Evolutionary conservation across 2,329 filamentous ascomycete genomes (phyloP).

Genomic region (Aspergillus costaricaensis): DNA sequence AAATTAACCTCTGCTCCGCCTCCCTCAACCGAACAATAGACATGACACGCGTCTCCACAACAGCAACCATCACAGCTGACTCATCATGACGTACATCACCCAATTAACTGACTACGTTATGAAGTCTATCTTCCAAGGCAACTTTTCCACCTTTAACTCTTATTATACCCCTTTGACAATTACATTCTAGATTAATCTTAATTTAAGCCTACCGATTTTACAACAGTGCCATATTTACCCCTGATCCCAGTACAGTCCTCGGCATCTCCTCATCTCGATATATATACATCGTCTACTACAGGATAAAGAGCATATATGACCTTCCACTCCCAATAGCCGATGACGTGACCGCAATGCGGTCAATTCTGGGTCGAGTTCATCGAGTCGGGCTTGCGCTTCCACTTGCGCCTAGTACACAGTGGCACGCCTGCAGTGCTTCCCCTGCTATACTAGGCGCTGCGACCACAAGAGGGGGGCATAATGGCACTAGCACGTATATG

Average conservation of each 20-base stretch:
- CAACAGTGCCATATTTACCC: no score
- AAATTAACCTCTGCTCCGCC: background rate
- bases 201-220: no score
- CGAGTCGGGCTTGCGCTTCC: background rate
- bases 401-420: background rate
- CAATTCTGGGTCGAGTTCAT: background rate
- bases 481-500: no score
- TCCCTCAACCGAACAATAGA: background rate
- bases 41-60: background rate
- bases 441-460: no score
- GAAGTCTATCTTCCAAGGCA: background rate
- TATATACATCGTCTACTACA: no score
- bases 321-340: background rate
- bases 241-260: no score
- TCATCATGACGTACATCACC: conserved; percentile 15
- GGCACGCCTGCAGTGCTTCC: background rate
- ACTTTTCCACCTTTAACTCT: background rate
- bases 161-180: background rate
- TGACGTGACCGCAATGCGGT: conserved; percentile 9
- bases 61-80: conserved; percentile 4
- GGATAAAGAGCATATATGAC: background rate
- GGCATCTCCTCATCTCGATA: no score
- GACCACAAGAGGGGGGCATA: background rate
- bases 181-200: background rate
- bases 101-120: background rate